These are phyloP conservation scores for Physcomitrellopsis africana DNA, from an alignment of 225 moss, liverwort and hornwort species.

Conservation along the genomic window DNA sequence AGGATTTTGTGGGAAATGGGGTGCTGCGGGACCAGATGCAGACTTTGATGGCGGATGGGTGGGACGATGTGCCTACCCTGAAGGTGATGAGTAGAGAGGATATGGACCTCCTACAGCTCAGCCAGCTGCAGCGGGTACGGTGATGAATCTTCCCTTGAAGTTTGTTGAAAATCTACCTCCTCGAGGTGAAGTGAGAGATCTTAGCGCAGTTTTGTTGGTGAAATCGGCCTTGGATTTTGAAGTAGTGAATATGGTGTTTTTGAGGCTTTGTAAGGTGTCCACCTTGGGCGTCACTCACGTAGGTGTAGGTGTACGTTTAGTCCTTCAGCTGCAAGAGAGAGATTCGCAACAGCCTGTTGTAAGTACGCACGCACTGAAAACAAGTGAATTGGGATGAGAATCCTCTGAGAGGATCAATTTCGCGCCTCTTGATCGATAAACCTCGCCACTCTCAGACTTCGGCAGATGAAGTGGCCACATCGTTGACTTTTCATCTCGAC, in stretches of 20 bases:
- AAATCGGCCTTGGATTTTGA: neutral
- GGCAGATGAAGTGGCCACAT: too few species aligned
- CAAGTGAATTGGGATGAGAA: too few species aligned
- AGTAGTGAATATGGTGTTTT: neutral
- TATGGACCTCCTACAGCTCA: slow-evolving; percentile 57
- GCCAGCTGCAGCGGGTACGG: slow-evolving; percentile 8
- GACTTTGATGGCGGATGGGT: slow-evolving; percentile 50
- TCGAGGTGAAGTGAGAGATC: neutral
- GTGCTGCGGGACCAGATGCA: too few species aligned
- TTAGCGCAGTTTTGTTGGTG: neutral
- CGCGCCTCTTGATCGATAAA: too few species aligned
- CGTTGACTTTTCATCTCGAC: too few species aligned
- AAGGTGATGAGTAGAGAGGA: slow-evolving; percentile 66
- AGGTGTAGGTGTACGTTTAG: too few species aligned
- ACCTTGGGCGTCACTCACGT: neutral
- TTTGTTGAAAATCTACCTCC: neutral
- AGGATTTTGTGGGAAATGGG: too few species aligned
- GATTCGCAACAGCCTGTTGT: too few species aligned
- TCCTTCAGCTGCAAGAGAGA: too few species aligned
- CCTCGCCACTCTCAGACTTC: too few species aligned
- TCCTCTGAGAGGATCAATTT: too few species aligned
- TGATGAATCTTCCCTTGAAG: slow-evolving; percentile 40
- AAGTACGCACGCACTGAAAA: too few species aligned
- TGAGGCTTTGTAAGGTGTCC: neutral
- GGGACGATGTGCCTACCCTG: slow-evolving; percentile 74